These are phyloP conservation scores for Sisymbrium altissimum DNA, from an alignment of 345 rosid species.

Conservation along the genomic window DNA sequence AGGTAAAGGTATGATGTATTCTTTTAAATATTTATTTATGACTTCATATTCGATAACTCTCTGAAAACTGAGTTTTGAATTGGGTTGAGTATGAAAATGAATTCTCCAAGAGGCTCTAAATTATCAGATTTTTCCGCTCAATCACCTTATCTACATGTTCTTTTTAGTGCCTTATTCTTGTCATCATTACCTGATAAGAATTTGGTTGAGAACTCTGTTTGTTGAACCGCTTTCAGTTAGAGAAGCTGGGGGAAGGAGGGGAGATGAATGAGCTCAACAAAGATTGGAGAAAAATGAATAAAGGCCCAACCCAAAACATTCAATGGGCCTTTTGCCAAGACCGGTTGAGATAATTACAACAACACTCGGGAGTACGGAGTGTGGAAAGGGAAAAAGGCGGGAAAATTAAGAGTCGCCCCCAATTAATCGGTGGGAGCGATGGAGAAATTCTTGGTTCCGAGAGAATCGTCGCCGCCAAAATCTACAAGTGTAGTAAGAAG, in stretches of 20 bases:
- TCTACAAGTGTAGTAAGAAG: slow-evolving; percentile 28
- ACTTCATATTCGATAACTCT: background rate
- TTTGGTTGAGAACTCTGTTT: background rate
- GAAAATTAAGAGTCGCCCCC: slow-evolving; percentile 33
- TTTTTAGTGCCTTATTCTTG: background rate
- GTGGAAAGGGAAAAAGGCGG: slow-evolving; percentile 38
- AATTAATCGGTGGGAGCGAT: background rate
- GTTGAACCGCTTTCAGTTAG: too few relatives aligned
- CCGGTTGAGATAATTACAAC: too few relatives aligned
- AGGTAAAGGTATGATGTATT: background rate
- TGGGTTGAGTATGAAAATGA: background rate
- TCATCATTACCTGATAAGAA: background rate
- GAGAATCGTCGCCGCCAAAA: slow-evolving; percentile 32
- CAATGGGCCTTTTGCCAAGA: too few relatives aligned
- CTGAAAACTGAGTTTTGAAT: background rate
- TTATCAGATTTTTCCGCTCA: background rate
- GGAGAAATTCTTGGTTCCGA: slow-evolving; percentile 50
- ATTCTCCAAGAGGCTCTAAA: background rate
- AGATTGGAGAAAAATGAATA: too few relatives aligned
- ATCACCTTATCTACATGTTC: background rate
- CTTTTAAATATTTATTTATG: background rate
- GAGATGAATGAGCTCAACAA: too few relatives aligned
- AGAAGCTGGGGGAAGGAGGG: too few relatives aligned
- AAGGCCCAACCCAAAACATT: too few relatives aligned
- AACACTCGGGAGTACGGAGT: too few relatives aligned